phyloP scores from a whole-genome alignment of 192 early-diverging fungal species.

The Podila minutissima region DNA sequence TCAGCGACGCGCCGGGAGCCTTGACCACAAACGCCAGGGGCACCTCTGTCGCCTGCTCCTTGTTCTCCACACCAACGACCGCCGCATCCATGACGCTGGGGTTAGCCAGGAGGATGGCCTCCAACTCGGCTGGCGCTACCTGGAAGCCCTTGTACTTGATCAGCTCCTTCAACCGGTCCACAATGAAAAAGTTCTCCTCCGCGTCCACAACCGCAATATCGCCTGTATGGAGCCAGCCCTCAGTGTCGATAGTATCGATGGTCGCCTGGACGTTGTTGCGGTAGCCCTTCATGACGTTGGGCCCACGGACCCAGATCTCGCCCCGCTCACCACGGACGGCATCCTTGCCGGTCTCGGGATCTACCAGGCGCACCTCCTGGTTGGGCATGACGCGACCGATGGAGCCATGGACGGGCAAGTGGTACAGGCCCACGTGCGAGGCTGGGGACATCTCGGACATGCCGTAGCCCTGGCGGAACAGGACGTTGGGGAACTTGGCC shows the following conservation, averaged over 20 bases:
- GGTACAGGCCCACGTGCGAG: constrained; percentile 43
- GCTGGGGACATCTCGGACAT: constrained; percentile 75
- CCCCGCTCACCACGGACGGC: constrained; percentile 63
- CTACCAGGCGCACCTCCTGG: constrained; percentile 79
- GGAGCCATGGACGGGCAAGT: constrained; percentile 56
- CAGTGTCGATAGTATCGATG: constrained; percentile 70
- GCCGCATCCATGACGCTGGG: constrained; percentile 75
- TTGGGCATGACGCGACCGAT: constrained; percentile 79
- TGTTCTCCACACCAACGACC: constrained; percentile 74
- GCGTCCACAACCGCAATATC: constrained; percentile 80
- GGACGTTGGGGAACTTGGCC: constrained; percentile 17
- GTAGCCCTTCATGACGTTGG: constrained; percentile 92
- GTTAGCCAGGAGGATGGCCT: constrained; percentile 76
- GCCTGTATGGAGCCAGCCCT: constrained; percentile 85
- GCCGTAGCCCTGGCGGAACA: constrained; percentile 74
- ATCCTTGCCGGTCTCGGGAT: constrained; percentile 64
- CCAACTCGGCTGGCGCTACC: constrained; percentile 90
- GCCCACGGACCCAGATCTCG: constrained; percentile 89
- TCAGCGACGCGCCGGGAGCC: constrained; percentile 47
- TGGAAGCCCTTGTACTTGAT: constrained; percentile 93
- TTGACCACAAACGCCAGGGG: constrained; percentile 83
- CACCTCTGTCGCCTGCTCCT: constrained; percentile 75
- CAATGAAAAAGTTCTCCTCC: constrained; percentile 70
- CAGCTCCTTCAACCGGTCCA: constrained; percentile 87
- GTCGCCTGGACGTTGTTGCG: constrained; percentile 83